Base-by-base conservation (phyloP, 139 green algal species). In the Gonium pectorale region DNA sequence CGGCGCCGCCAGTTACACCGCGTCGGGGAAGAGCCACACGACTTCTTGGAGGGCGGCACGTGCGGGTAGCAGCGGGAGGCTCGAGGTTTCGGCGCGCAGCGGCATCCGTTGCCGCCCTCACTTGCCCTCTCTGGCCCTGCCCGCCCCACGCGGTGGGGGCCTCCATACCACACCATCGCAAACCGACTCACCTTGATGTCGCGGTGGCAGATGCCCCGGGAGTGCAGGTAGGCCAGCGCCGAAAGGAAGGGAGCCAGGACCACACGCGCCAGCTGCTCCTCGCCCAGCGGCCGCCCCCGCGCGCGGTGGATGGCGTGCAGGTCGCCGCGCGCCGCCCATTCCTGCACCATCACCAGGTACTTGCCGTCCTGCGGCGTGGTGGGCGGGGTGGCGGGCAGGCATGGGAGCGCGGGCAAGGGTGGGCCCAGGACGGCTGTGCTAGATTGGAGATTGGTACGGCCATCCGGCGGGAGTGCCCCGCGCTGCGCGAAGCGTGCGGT, bases 301-400 rank as follows among this genome's bases (percentile, higher is more conserved):
- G 17, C 5, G 15, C 70, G 44, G 29, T 59, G 70, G n/a, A 79
- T 1, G 46, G 35, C 37, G 44, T 40, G 63, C 44, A 79, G 70
- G 70, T 79, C 70, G 2, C 70, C 70, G 26, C 44, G 70, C 31
- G 44, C 31, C 19, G 70, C 70, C 31, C 40, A 63, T 46, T 79
- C 70, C 46, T 79, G 70, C 70, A 79, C 70, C 70, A 79, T 29
- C 70, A 79, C 70, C n/a, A 79, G 49, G 26, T 46, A 46, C 46
- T 51, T 9, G 19, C 29, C 41, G 8, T 64, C 46, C 70, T 64
- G 70, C 56, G 19, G 56, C 19, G 19, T 6, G 13, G 17, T 26
- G 13, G 17, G 13, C 49, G 49, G 49, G 19, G 13, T 67, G 22
- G 59, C 19, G 22, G 8, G 26, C 59, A 38, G 17, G 26, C n/a